phyloP scores from a whole-genome alignment of 2,329 filamentous ascomycete species.

The Colletotrichum lentis region DNA sequence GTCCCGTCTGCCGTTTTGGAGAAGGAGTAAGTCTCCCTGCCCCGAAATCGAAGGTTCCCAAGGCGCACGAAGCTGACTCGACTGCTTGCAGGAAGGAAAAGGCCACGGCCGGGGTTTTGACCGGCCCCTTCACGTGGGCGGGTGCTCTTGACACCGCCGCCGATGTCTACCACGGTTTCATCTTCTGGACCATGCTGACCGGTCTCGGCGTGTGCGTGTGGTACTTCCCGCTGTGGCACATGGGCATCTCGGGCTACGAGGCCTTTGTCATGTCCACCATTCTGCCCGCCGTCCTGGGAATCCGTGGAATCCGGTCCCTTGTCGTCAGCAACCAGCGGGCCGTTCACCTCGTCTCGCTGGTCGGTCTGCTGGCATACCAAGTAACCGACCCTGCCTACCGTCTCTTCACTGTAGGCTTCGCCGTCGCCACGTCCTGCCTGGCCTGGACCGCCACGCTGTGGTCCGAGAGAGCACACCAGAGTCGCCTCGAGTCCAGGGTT shows the following conservation, averaged over 20 bases:
- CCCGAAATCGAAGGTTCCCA: neutral
- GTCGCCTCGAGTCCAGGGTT: slow-evolving; percentile 81
- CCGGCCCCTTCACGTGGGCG: slow-evolving; percentile 74
- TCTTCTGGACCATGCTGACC: slow-evolving; percentile 95
- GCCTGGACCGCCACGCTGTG: slow-evolving; percentile 86
- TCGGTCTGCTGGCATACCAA: slow-evolving; percentile 81
- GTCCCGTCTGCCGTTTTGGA: slow-evolving; percentile 64
- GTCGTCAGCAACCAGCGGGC: slow-evolving; percentile 73
- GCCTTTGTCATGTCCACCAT: slow-evolving; percentile 84
- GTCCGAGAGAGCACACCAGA: slow-evolving; percentile 76
- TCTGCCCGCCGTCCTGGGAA: slow-evolving; percentile 80
- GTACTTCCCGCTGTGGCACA: slow-evolving; percentile 99
- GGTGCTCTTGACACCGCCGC: slow-evolving; percentile 82
- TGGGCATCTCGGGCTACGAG: slow-evolving; percentile 98
- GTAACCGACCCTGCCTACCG: slow-evolving; percentile 76
- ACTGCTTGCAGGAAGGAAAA: slow-evolving; percentile 72
- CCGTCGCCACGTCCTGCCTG: slow-evolving; percentile 80
- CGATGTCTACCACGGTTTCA: slow-evolving; percentile 92
- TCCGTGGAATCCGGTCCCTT: slow-evolving; percentile 72
- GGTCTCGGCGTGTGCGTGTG: slow-evolving; percentile 88
- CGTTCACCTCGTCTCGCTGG: slow-evolving; percentile 79
- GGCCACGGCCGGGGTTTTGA: slow-evolving; percentile 73
- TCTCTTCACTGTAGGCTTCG: slow-evolving; percentile 82
- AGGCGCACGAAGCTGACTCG: slow-evolving; percentile 3
- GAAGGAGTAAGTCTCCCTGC: slow-evolving; percentile 71